Base-by-base conservation (phyloP, 140 eudicot species). In the Flaveria floridana region DNA sequence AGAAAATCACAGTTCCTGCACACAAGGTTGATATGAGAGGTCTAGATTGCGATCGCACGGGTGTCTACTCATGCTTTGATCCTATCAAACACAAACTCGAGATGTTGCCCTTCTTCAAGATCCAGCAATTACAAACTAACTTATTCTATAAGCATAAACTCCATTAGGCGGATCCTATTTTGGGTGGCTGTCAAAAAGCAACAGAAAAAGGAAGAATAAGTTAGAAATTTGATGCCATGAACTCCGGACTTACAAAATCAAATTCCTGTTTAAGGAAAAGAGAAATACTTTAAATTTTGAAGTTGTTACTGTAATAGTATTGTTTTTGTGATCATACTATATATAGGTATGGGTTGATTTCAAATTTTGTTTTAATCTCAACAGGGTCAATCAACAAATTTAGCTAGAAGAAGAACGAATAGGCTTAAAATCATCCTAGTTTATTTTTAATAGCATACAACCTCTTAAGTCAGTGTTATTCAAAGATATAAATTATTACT, bases 111-210 rank as follows among this genome's bases (percentile, higher is more conserved):
- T 34, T 30, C 37, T 71, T 55, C 37, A 53, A 34, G 76, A 28
- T 55, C 23, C 68, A 56, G 16, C 70, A 59, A 58, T 59, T 21
- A 16, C 61, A 62, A 74, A 74, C 72, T 62, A 63, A 41, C 21
- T 65, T 26, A 67, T 37, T 53, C 53, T 77, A 76, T 72, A 50
- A 66, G 71, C 82, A 78, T 30, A 56, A 34, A 65, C 73, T 69
- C 58, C 56, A 37, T 65, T 58, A 79, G 53, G 83, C 74, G 13
- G 78, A 26, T 78, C 82, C 73, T 8, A 53, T 71, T 37, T 71
- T 72, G 8, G 82, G 41, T 42, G 78, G 69, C 83, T 79, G 83
- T 34, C 65, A 39, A 52, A 19, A 71, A 48, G 55, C 26, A 20
- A 62, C 37, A 20, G 62, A 55, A 12, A 46, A 58, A 62, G 5